Conservation (phyloP, 2,329 filamentous ascomycete species). For the Geosmithia putterillii region DNA sequence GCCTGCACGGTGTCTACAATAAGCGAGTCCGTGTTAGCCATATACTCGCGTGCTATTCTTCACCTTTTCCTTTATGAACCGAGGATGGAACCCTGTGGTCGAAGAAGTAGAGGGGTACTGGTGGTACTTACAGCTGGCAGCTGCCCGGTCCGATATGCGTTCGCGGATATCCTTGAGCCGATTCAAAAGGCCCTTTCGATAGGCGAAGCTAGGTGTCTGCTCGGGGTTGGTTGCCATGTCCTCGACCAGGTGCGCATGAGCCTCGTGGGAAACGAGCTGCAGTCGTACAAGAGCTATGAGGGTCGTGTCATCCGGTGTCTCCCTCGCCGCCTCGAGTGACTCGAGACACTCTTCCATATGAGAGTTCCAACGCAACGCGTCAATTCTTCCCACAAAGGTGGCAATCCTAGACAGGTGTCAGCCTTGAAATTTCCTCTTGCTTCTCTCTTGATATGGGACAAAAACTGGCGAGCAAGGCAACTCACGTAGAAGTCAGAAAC, state of each 20-base stretch:
- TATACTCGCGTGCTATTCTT: no score
- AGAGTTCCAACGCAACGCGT: slow-evolving; percentile 42
- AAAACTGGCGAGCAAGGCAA: no score
- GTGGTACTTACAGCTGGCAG: slow-evolving; percentile 13
- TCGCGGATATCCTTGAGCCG: slow-evolving; percentile 14
- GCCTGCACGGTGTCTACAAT: slow-evolving; percentile 15
- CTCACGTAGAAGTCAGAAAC: slow-evolving; percentile 22
- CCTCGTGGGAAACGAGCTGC: slow-evolving; percentile 27
- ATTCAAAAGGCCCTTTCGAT: slow-evolving; percentile 15
- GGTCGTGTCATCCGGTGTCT: slow-evolving; percentile 35
- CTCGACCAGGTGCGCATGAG: slow-evolving; percentile 15
- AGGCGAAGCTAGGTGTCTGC: slow-evolving; percentile 18
- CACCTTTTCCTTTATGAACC: no score
- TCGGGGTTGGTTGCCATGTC: slow-evolving; percentile 13
- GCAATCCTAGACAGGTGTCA: slow-evolving; percentile 13
- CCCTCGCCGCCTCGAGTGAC: slow-evolving; percentile 28
- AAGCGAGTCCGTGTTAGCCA: no score
- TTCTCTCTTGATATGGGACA: no score
- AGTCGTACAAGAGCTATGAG: slow-evolving; percentile 23
- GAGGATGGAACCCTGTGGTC: no score
- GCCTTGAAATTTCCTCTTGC: neutral
- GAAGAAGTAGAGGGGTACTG: neutral
- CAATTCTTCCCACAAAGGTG: slow-evolving; percentile 30
- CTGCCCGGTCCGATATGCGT: slow-evolving; percentile 9
- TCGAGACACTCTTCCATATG: slow-evolving; percentile 46